A percentile compares a stretch with the other conserved stretches of the same genome.
These are phyloP conservation scores for Spizellomyces sp. DNA, from an alignment of 192 early-diverging fungal genomes.

Conservation along the genomic window DNA sequence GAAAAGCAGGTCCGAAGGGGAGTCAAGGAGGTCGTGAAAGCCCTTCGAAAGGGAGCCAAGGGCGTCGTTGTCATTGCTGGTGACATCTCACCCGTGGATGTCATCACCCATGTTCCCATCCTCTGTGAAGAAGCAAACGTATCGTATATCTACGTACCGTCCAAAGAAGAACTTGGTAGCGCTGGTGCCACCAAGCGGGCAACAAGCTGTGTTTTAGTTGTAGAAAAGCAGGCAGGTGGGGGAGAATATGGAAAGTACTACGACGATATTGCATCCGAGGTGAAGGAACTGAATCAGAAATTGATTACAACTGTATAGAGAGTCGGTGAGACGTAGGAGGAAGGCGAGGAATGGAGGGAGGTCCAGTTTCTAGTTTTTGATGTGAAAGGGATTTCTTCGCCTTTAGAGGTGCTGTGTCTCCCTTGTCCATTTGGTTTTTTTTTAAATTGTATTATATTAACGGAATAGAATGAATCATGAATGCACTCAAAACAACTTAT, in stretches of 20 bases:
- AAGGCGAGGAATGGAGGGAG: too few relatives aligned
- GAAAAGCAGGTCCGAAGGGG: slow-evolving; percentile 89
- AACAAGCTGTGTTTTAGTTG: slow-evolving; percentile 88
- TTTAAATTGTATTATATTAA: background rate
- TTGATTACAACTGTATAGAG: slow-evolving; percentile 52
- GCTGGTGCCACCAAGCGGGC: slow-evolving; percentile 94
- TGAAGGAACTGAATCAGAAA: slow-evolving; percentile 75
- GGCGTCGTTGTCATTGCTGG: slow-evolving; percentile 92
- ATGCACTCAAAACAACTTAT: too few relatives aligned
- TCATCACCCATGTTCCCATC: slow-evolving; percentile 96
- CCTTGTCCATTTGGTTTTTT: background rate
- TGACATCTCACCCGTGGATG: slow-evolving; percentile 96
- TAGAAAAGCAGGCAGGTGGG: slow-evolving; percentile 75
- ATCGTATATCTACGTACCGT: slow-evolving; percentile 94
- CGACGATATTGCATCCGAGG: slow-evolving; percentile 77
- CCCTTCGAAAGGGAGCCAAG: slow-evolving; percentile 92
- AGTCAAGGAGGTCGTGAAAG: slow-evolving; percentile 98
- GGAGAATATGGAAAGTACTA: slow-evolving; percentile 86
- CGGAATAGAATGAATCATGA: too few relatives aligned
- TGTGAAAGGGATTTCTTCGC: too few relatives aligned
- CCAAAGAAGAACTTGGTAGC: slow-evolving; percentile 92
- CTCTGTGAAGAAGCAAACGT: slow-evolving; percentile 96
- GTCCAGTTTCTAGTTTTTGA: too few relatives aligned
- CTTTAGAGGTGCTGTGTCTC: background rate
- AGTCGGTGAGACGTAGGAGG: background rate